Evolutionary conservation across 73 alveolate species (phyloP), one percentile per base, ranked within the genome.

Genomic region (Effrenium voratum): DNA sequence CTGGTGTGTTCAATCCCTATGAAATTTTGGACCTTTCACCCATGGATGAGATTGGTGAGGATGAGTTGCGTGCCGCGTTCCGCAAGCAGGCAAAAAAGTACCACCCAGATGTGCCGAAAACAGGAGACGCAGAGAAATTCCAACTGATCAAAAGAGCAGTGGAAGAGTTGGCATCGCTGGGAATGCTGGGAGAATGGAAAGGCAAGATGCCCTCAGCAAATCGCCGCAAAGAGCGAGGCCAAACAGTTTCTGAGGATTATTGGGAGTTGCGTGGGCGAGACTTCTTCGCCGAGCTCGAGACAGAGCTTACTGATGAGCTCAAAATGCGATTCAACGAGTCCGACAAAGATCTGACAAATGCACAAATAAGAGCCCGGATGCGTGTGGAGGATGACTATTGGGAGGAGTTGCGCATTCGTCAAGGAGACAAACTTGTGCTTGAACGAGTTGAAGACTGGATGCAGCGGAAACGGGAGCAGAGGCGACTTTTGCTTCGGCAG

Each of bases 201-300:
- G 76, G 82, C 36, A 57, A 47, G 34, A 63, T 86, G 5, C 82
- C 94, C 26, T 60, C 76, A 1, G 82, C 94, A 13, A 45, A 66
- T 46, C 76, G 59, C 41, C 55, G 94, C 10, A 86, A 86, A 86
- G 94, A 86, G 63, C 13, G 94, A 70, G 94, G 94, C 49, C 94
- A 86, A 30, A 86, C 94, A 15, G 82, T 86, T 43, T 86, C 94
- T 16, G 94, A 86, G 73, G 94, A 86, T 41, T 86, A 86, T 38
- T 86, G 94, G 94, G 94, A 86, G 46, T 24, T 86, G 49, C 94
- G 94, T n/a, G 94, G 94, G n/a, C 94, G 94, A 19, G 94, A 86
- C 43, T 86, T 86, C 41, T 86, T 86, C 43, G 94, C 94, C 3
- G 94, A 86, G 45, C 44, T 86, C 66, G 94, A 86, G 66, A 86